Percentiles rank a stretch among this genome's conserved stretches.
Conservation (phyloP, 257 asterid species). For the Coffea eugenioides region DNA sequence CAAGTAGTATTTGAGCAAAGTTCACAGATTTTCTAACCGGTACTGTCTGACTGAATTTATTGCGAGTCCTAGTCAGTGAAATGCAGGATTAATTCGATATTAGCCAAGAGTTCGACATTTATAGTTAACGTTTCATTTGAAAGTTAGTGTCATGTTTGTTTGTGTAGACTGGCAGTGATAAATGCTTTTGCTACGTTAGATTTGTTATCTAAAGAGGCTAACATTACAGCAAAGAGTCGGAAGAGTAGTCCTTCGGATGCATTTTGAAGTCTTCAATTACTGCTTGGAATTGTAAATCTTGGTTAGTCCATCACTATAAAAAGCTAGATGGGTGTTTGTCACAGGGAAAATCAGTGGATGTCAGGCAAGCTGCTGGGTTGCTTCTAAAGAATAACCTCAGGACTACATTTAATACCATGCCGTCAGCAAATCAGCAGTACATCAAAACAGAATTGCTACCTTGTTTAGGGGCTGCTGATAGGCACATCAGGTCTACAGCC, state of each 20-base stretch:
- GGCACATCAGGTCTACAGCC: constrained; percentile 87
- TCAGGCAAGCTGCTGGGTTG: constrained; percentile 97
- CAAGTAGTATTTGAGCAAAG: neutral
- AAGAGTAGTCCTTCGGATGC: neutral
- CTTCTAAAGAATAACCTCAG: constrained; percentile 84
- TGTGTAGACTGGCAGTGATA: neutral
- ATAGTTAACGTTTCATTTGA: no score
- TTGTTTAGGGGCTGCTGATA: constrained; percentile 81
- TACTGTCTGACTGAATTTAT: neutral
- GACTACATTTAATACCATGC: constrained; percentile 57
- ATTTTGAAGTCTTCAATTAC: neutral
- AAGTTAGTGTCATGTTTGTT: neutral
- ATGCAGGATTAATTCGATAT: neutral
- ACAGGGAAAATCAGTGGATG: constrained; percentile 88
- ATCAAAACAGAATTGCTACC: constrained; percentile 82
- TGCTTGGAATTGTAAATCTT: neutral
- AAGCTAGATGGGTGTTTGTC: constrained; percentile 22
- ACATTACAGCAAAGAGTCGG: neutral
- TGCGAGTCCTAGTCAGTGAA: neutral
- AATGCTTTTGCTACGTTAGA: neutral
- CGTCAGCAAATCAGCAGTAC: constrained; percentile 65
- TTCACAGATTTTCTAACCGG: neutral
- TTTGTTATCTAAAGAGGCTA: neutral
- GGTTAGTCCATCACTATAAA: neutral
- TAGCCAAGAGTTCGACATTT: neutral